These are phyloP conservation scores for Daldinia concentrica DNA, from an alignment of 495 filamentous ascomycete species.

Conservation along the genomic window DNA sequence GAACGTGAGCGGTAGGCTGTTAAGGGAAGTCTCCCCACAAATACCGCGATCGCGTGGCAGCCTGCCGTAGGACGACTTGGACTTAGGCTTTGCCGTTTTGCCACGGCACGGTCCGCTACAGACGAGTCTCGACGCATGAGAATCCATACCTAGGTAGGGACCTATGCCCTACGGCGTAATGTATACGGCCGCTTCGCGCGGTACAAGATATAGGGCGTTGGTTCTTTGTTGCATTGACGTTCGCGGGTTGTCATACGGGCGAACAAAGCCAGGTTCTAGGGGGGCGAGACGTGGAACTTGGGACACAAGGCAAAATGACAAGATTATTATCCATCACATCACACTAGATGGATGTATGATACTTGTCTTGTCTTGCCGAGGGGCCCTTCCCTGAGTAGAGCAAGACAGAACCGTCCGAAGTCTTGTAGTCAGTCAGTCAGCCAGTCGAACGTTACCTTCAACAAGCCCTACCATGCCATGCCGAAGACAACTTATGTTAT, in stretches of 20 bases:
- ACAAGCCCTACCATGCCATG: too few species aligned
- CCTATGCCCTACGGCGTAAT: conserved; percentile 3
- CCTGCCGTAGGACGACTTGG: conserved; percentile 21
- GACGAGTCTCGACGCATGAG: neutral
- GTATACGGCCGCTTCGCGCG: conserved; percentile 5
- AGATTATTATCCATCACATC: neutral
- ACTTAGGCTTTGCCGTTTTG: conserved; percentile 12
- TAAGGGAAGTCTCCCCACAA: neutral
- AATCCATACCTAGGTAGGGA: too few species aligned
- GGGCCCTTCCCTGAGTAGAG: neutral
- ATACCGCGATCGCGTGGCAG: conserved; percentile 8
- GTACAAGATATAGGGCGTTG: neutral
- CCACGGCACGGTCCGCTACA: conserved; percentile 41
- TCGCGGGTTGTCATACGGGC: neutral
- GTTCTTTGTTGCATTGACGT: neutral
- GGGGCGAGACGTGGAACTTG: neutral
- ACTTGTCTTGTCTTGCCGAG: neutral
- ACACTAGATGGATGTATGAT: neutral
- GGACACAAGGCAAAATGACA: neutral
- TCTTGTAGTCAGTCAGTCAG: neutral
- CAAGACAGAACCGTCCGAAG: neutral
- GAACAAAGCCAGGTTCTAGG: neutral
- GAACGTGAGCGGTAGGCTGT: conserved; percentile 1
- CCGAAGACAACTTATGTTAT: too few species aligned
- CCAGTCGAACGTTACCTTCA: too few species aligned